phyloP scores from a whole-genome alignment of 2,329 filamentous ascomycete genomes.

The Epichloe brachyelytri region DNA sequence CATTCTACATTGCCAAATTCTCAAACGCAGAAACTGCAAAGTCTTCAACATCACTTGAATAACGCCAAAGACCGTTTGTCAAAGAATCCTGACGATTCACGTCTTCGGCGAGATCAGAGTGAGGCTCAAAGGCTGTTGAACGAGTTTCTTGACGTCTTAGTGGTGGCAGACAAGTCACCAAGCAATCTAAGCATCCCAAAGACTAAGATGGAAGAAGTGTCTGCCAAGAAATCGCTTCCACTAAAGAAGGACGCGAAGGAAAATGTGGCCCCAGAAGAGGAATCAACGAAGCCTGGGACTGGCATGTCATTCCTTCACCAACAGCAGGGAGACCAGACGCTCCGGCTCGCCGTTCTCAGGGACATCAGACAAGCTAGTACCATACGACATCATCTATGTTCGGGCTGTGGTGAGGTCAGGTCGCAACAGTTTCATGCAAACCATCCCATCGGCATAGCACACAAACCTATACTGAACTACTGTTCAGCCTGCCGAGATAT shows the following conservation, averaged over 20 bases:
- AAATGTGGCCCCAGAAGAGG: not conserved
- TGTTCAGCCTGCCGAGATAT: conserved; percentile 21
- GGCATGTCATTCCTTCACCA: not conserved
- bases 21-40: conserved; percentile 9
- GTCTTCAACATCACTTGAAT: conserved; percentile 17
- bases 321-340: not conserved
- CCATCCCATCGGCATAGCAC: conserved; percentile 15
- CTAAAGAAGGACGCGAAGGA: not conserved
- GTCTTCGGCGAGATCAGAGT: conserved; percentile 13
- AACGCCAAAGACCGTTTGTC: conserved; percentile 13
- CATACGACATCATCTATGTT: conserved; percentile 21
- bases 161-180: not conserved
- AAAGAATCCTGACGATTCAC: conserved; percentile 10
- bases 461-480: conserved; percentile 19
- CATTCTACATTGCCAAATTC: not conserved
- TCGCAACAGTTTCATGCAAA: conserved; percentile 22
- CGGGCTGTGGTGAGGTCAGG: conserved; percentile 22
- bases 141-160: conserved; percentile 13
- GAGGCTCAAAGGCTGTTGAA: conserved; percentile 19
- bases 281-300: not conserved
- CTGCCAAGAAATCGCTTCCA: conserved; percentile 8
- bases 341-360: not conserved
- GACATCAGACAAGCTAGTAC: conserved; percentile 11
- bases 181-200: too few species aligned
- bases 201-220: not conserved